Conservation (phyloP, 106 monocot genomes). For the Hemerocallis citrina region DNA sequence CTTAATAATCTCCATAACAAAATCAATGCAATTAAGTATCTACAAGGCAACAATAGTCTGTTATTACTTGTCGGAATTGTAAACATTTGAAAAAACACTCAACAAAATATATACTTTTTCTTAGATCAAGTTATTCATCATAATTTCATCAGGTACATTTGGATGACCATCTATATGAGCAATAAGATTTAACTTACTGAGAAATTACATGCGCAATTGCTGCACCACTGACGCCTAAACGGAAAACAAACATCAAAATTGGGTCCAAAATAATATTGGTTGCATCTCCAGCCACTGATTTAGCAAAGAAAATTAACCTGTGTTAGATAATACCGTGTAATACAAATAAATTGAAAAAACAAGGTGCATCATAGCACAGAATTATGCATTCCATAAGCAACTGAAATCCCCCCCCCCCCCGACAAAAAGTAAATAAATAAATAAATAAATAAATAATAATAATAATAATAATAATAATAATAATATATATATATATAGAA, state of each 20-base stretch:
- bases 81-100: not conserved
- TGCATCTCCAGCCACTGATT: constrained; percentile 24
- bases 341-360: not conserved
- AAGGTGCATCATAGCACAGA: not conserved
- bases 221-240: constrained; percentile 28
- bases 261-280: constrained; percentile 29
- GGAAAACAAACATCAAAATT: constrained; percentile 23
- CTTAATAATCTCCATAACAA: constrained; percentile 17
- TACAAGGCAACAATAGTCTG: not conserved
- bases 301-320: not conserved
- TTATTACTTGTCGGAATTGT: not conserved
- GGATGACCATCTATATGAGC: not conserved
- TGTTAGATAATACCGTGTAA: not conserved
- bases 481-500: no score
- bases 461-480: no score
- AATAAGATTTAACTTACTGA: constrained; percentile 14
- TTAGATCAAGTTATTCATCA: no score
- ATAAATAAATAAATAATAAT: no score
- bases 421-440: no score
- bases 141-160: no score
- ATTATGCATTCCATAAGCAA: no score
- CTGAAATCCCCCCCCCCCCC: no score
- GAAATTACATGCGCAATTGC: constrained; percentile 36
- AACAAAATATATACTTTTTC: not conserved
- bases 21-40: constrained; percentile 26